These are phyloP conservation scores for Sisymbrium altissimum DNA, from an alignment of 345 rosid species.

Conservation along the genomic window DNA sequence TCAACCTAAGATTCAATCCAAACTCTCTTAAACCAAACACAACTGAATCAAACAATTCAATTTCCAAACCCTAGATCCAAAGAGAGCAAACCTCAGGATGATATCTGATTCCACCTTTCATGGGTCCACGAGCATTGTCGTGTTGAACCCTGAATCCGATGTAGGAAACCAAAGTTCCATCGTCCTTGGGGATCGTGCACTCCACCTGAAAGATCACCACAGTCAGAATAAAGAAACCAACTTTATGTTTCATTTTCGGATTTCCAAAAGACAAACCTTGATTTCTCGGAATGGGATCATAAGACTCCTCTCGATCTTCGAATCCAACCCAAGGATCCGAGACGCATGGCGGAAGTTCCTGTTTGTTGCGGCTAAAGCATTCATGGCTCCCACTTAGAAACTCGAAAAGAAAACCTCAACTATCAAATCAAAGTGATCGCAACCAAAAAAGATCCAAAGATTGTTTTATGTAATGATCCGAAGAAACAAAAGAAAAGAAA, in stretches of 20 bases:
- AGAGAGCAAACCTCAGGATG: conserved; percentile 79
- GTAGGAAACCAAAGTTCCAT: conserved; percentile 79
- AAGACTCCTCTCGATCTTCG: conserved; percentile 82
- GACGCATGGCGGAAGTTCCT: conserved; percentile 91
- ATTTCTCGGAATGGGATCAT: conserved; percentile 94
- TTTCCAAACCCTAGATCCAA: not conserved
- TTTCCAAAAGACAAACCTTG: conserved; percentile 45
- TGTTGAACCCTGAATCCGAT: conserved; percentile 97
- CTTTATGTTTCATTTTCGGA: too few species aligned
- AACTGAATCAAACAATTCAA: too few species aligned
- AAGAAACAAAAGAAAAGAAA: not conserved
- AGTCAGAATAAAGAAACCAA: not conserved
- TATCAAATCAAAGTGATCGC: not conserved
- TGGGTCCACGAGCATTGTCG: conserved; percentile 98
- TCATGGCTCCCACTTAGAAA: conserved; percentile 48
- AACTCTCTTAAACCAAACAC: not conserved
- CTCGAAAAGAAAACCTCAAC: not conserved
- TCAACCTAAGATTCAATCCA: conserved; percentile 57
- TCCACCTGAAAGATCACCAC: conserved; percentile 69
- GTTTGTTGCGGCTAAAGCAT: conserved; percentile 88
- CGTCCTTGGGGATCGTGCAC: conserved; percentile 95
- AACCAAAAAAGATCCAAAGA: conserved; percentile 10
- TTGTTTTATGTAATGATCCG: not conserved
- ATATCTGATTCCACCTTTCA: conserved; percentile 99
- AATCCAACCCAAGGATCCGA: conserved; percentile 83